A percentile compares a stretch with the other conserved stretches of the same genome.
These are phyloP conservation scores for Coprinopsis cinerea DNA, from an alignment of 768 basidiomycete genomes.

Conservation along the genomic window DNA sequence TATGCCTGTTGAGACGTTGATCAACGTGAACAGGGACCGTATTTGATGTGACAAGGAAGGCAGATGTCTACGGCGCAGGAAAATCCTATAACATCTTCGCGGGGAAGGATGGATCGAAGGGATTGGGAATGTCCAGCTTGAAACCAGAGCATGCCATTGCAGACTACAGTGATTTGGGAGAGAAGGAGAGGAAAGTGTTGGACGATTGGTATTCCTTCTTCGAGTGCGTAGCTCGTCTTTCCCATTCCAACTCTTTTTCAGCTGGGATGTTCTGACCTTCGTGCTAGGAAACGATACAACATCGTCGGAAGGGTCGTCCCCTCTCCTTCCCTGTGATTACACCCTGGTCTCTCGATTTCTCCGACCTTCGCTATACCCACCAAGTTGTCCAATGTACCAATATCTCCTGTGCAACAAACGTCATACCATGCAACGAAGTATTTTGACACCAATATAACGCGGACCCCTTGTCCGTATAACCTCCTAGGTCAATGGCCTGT, in stretches of 20 bases:
- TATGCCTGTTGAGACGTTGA: not conserved
- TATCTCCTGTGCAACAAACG: too few relatives aligned
- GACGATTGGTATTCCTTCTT: constrained; percentile 91
- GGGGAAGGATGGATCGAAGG: constrained; percentile 89
- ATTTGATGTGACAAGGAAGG: constrained; percentile 84
- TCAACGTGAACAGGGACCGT: constrained; percentile 57
- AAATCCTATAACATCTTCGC: constrained; percentile 81
- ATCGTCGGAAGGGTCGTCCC: constrained; percentile 73
- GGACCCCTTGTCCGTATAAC: too few relatives aligned
- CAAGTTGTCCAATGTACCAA: too few relatives aligned
- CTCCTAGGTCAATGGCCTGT: too few relatives aligned
- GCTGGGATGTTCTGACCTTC: not conserved
- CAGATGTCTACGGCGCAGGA: constrained; percentile 85
- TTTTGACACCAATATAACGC: too few relatives aligned
- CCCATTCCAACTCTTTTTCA: not conserved
- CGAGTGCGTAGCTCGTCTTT: constrained; percentile 44
- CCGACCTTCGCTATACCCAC: too few relatives aligned
- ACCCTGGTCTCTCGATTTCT: too few relatives aligned
- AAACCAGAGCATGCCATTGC: constrained; percentile 81
- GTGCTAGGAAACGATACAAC: constrained; percentile 74
- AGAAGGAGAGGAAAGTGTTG: constrained; percentile 70
- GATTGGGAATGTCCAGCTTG: constrained; percentile 84
- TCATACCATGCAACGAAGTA: too few relatives aligned
- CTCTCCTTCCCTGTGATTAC: too few relatives aligned
- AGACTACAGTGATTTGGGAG: constrained; percentile 74